These are phyloP conservation scores for Globisporangium parvum DNA, from an alignment of 352 stramenopile genomes.

Conservation along the genomic window DNA sequence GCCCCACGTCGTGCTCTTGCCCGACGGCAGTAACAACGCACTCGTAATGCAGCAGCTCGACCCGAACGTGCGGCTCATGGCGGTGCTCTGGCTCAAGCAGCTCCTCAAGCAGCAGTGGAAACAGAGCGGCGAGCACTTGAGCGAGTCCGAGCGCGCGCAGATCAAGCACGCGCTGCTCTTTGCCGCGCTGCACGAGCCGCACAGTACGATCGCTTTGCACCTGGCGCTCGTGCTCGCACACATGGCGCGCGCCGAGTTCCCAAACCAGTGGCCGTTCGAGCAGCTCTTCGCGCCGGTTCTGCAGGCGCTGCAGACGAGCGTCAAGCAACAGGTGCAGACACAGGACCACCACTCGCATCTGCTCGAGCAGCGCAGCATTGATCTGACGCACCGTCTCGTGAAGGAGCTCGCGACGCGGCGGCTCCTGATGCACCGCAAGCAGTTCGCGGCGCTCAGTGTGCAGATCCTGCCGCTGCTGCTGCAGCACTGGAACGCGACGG, in stretches of 20 bases:
- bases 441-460: conserved; percentile 68
- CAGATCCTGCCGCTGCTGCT: conserved; percentile 53
- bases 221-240: conserved; percentile 55
- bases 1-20: conserved; percentile 34
- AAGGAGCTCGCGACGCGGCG: conserved; percentile 74
- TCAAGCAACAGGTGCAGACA: conserved; percentile 1
- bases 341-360: conserved; percentile 13
- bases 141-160: conserved; percentile 37
- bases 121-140: conserved; percentile 17
- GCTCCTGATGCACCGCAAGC: conserved; percentile 79
- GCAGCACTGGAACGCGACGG: conserved; percentile 46
- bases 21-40: conserved; percentile 20
- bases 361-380: conserved; percentile 34
- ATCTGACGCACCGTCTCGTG: conserved; percentile 64
- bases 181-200: conserved; percentile 60
- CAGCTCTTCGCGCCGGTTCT: conserved; percentile 63
- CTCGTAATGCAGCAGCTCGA: conserved; percentile 24
- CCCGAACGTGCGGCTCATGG: conserved; percentile 50
- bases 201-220: conserved; percentile 48
- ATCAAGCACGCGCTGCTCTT: conserved; percentile 50
- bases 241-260: conserved; percentile 75
- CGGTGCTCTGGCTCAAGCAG: conserved; percentile 78
- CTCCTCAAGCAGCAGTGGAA: conserved; percentile 52
- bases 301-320: conserved; percentile 28
- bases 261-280: conserved; percentile 53